Conservation (phyloP, 1,139 yeast genomes). For the Spathaspora sp. region DNA sequence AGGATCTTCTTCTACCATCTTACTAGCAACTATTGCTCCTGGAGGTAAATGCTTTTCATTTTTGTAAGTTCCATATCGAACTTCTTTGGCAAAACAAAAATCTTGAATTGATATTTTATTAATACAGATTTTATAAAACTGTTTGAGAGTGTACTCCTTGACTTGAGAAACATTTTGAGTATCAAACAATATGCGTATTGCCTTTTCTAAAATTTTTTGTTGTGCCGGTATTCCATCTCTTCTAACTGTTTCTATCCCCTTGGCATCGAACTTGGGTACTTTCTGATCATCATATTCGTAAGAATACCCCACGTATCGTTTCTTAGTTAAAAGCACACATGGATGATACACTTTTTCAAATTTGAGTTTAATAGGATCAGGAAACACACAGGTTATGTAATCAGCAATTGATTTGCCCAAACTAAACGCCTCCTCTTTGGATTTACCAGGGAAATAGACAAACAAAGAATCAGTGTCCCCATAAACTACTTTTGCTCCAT, state of each 20-base stretch:
- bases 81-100: conserved; percentile 91
- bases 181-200: conserved; percentile 67
- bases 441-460: conserved; percentile 84
- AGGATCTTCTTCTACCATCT: conserved; percentile 60
- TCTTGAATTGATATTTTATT: conserved; percentile 72
- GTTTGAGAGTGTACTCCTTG: conserved; percentile 60
- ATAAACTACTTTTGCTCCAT: conserved; percentile 93
- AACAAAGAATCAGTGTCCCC: conserved; percentile 96
- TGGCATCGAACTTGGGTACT: conserved; percentile 81
- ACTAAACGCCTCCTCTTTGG: conserved; percentile 72
- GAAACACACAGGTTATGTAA: conserved; percentile 63
- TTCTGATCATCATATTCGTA: conserved; percentile 59
- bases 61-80: conserved; percentile 78
- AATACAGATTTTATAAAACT: conserved; percentile 62
- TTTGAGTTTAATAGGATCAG: conserved; percentile 78
- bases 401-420: conserved; percentile 72
- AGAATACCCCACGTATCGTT: conserved; percentile 83
- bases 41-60: conserved; percentile 76
- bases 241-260: conserved; percentile 92
- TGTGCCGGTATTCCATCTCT: conserved; percentile 95
- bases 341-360: conserved; percentile 94
- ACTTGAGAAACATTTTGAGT: conserved; percentile 69
- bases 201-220: conserved; percentile 73
- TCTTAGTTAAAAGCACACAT: conserved; percentile 76
- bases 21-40: conserved; percentile 79